phyloP scores from a whole-genome alignment of 306 rosid genomes.

The Begonia fuchsioides region DNA sequence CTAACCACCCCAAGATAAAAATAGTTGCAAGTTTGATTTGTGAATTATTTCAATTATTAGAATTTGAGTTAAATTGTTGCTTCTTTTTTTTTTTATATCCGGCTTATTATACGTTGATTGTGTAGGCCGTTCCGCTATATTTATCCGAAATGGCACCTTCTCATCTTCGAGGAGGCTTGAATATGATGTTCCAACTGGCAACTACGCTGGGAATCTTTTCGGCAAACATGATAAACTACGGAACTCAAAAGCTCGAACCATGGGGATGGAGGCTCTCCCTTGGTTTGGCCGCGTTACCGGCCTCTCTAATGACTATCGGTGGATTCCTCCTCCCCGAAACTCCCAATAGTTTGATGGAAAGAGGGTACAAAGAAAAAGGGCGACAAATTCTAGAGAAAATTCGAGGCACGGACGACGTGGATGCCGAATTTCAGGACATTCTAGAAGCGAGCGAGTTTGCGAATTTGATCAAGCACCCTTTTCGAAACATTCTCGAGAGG shows the following conservation, averaged over 20 bases:
- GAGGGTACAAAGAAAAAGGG: slow-evolving; percentile 45
- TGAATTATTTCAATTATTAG: no score
- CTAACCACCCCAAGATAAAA: no score
- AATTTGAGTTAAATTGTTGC: no score
- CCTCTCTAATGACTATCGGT: slow-evolving; percentile 61
- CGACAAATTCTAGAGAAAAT: slow-evolving; percentile 46
- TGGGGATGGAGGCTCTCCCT: slow-evolving; percentile 97
- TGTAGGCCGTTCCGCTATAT: slow-evolving; percentile 80
- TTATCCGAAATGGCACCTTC: slow-evolving; percentile 93
- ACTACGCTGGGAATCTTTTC: slow-evolving; percentile 75
- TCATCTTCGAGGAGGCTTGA: slow-evolving; percentile 77
- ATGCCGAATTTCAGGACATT: slow-evolving; percentile 78
- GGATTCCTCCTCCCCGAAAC: slow-evolving; percentile 82
- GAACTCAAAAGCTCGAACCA: slow-evolving; percentile 54
- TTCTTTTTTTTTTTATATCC: no score
- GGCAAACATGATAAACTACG: slow-evolving; percentile 82
- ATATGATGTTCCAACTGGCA: slow-evolving; percentile 95
- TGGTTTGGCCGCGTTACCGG: slow-evolving; percentile 70
- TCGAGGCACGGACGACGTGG: slow-evolving; percentile 56
- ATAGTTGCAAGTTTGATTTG: no score
- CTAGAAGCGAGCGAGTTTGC: slow-evolving; percentile 68
- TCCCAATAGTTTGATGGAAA: slow-evolving; percentile 74
- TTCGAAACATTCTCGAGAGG: slow-evolving; percentile 49
- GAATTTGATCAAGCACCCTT: slow-evolving; percentile 48
- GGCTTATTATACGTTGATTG: no score